Evolutionary conservation across 768 basidiomycete genomes (phyloP).

Genomic region (Ramaria sp.): DNA sequence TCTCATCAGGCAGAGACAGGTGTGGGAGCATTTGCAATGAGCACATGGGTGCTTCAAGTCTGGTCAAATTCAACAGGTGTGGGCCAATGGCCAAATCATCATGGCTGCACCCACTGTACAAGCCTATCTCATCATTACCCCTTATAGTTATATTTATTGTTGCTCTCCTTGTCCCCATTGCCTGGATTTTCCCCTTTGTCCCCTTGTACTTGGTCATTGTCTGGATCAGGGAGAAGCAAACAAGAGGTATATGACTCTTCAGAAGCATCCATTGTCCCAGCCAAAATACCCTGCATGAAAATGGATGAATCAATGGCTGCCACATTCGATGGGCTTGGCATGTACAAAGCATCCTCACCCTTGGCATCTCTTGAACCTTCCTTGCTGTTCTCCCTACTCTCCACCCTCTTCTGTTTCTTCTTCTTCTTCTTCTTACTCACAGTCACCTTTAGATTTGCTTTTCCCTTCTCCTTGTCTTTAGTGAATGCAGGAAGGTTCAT

Average conservation of each 20-base stretch:
- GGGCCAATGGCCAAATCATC: no score
- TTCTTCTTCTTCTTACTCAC: conserved; percentile 36
- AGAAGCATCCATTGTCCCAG: no score
- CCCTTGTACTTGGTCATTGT: no score
- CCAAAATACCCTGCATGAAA: no score
- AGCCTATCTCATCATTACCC: no score
- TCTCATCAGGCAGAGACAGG: conserved; percentile 41
- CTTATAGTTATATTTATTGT: no score
- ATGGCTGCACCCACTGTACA: no score
- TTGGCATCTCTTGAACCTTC: no score
- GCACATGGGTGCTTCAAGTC: conserved; percentile 8
- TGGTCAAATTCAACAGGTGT: conserved; percentile 18
- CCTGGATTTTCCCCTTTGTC: conserved; percentile 13
- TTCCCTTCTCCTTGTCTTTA: conserved; percentile 59
- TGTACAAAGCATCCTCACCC: not conserved
- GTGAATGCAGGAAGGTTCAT: conserved; percentile 87
- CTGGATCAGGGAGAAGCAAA: conserved; percentile 36
- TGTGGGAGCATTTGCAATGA: conserved; percentile 11
- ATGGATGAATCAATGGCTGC: no score
- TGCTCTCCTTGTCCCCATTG: no score
- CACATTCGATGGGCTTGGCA: conserved; percentile 16
- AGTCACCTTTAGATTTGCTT: conserved; percentile 2
- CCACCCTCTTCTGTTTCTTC: no score
- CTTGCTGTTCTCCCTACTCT: no score
- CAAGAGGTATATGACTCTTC: conserved; percentile 18